phyloP scores from a whole-genome alignment of 306 rosid genomes.

The Vigna unguiculata region DNA sequence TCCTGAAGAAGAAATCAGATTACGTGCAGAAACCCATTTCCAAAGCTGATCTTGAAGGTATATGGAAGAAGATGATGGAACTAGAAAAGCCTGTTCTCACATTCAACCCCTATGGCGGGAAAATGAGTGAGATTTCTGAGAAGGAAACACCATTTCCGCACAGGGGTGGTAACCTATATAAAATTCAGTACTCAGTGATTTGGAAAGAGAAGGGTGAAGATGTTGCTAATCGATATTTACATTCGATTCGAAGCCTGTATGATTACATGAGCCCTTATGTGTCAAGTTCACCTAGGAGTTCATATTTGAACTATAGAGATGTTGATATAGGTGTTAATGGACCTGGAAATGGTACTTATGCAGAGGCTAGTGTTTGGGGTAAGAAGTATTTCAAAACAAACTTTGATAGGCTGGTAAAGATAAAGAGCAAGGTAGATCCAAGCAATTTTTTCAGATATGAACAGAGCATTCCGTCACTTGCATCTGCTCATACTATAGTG shows the following conservation, averaged over 20 bases:
- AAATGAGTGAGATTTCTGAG: constrained; percentile 70
- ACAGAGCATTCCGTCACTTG: constrained; percentile 72
- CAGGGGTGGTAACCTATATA: constrained; percentile 70
- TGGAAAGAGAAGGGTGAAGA: constrained; percentile 66
- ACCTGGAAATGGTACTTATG: constrained; percentile 54
- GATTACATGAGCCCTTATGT: constrained; percentile 73
- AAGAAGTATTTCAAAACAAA: constrained; percentile 69
- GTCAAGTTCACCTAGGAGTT: constrained; percentile 69
- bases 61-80: constrained; percentile 74
- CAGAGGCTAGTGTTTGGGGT: constrained; percentile 72
- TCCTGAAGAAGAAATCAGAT: constrained; percentile 78
- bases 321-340: constrained; percentile 74
- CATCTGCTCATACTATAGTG: constrained; percentile 38
- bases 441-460: constrained; percentile 69
- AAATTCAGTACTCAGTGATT: constrained; percentile 68
- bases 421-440: constrained; percentile 70
- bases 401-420: constrained; percentile 66
- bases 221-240: constrained; percentile 47
- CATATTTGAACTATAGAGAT: constrained; percentile 78
- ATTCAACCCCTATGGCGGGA: constrained; percentile 75
- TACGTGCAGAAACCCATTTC: constrained; percentile 66
- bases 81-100: constrained; percentile 55
- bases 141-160: constrained; percentile 74
- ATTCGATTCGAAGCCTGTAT: constrained; percentile 56
- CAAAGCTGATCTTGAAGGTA: constrained; percentile 56